phyloP scores from a whole-genome alignment of 805 yeast species.

The Hanseniaspora jakobsenii region DNA sequence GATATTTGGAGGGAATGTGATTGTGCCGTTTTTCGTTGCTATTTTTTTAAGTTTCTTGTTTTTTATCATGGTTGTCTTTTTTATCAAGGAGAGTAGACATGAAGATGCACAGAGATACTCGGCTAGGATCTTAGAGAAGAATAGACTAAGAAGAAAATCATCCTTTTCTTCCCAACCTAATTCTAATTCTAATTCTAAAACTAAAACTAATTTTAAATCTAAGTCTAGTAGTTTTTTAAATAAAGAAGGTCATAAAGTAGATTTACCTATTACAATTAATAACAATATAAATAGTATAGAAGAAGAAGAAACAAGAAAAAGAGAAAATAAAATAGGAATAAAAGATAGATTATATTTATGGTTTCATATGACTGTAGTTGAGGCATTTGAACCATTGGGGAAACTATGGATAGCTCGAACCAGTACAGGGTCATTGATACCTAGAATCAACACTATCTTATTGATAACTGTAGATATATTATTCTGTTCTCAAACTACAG shows the following conservation, averaged over 20 bases:
- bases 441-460: conserved; percentile 38
- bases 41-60: conserved; percentile 26
- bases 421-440: conserved; percentile 24
- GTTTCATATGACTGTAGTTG: conserved; percentile 17
- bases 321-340: neutral
- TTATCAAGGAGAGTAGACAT: conserved; percentile 57
- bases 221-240: no score
- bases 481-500: conserved; percentile 31
- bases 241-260: no score
- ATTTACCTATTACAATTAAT: no score
- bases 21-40: conserved; percentile 27
- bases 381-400: conserved; percentile 38
- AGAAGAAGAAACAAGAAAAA: neutral
- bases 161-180: no score
- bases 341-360: conserved; percentile 6
- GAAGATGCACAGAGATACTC: conserved; percentile 41
- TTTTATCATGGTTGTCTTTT: conserved; percentile 28
- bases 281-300: no score
- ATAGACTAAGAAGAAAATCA: conserved; percentile 9
- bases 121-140: conserved; percentile 29
- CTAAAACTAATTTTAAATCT: no score
- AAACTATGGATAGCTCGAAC: conserved; percentile 38
- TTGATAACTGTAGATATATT: conserved; percentile 39
- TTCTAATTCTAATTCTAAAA: no score
- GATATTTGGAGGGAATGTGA: conserved; percentile 22